These are phyloP conservation scores for Phytophthora cajani DNA, from an alignment of 352 stramenopile species.

Conservation along the genomic window DNA sequence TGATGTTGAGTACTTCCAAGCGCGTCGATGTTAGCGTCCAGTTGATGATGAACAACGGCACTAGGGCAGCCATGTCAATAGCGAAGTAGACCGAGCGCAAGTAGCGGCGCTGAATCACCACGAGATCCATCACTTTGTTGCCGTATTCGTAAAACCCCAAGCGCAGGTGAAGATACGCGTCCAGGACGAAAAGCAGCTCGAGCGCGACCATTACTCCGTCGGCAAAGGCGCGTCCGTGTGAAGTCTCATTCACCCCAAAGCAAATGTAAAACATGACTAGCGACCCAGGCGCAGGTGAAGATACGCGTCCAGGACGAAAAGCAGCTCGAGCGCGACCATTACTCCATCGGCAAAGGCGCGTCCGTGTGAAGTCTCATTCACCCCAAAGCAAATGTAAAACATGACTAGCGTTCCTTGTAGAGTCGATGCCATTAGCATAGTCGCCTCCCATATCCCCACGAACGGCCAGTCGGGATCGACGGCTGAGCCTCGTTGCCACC, in stretches of 20 bases:
- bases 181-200: slow-evolving; percentile 54
- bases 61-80: slow-evolving; percentile 50
- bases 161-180: slow-evolving; percentile 56
- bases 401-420: slow-evolving; percentile 53
- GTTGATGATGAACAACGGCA: slow-evolving; percentile 59
- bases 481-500: slow-evolving; percentile 35
- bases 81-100: slow-evolving; percentile 46
- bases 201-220: slow-evolving; percentile 47
- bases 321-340: slow-evolving; percentile 47
- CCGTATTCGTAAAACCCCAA: slow-evolving; percentile 71
- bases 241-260: slow-evolving; percentile 37
- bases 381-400: slow-evolving; percentile 60
- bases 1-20: slow-evolving; percentile 57
- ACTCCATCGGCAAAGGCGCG: slow-evolving; percentile 38
- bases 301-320: slow-evolving; percentile 60
- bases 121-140: slow-evolving; percentile 69
- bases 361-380: slow-evolving; percentile 5
- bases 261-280: slow-evolving; percentile 62
- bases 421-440: slow-evolving; percentile 48
- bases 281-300: slow-evolving; percentile 54
- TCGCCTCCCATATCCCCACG: slow-evolving; percentile 60
- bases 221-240: slow-evolving; percentile 22
- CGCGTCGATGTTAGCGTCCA: slow-evolving; percentile 22
- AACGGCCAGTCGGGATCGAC: slow-evolving; percentile 61
- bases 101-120: slow-evolving; percentile 50